Percentiles rank a stretch among this genome's conserved stretches.
Conservation (phyloP, 805 yeast species). For the Saccharomycopsis selenospora region DNA sequence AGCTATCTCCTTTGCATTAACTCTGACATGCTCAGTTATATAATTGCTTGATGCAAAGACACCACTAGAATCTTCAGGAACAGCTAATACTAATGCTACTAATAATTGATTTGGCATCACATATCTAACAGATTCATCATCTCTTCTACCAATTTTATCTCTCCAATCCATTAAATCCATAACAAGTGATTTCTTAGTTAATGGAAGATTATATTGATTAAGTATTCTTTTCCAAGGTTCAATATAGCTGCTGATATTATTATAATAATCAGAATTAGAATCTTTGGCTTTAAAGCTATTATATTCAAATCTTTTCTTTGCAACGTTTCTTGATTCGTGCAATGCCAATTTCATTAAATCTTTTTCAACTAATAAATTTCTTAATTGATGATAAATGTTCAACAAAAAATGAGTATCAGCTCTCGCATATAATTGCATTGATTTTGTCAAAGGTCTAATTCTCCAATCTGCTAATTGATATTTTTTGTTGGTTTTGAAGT, state of each 20-base stretch:
- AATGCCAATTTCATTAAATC: conserved; percentile 56
- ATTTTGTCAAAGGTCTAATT: conserved; percentile 67
- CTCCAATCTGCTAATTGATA: conserved; percentile 98
- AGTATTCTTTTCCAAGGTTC: conserved; percentile 66
- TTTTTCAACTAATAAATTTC: conserved; percentile 48
- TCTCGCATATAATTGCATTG: conserved; percentile 81
- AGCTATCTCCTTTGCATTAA: conserved; percentile 51
- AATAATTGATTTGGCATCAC: conserved; percentile 78
- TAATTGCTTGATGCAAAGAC: conserved; percentile 42
- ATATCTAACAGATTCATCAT: conserved; percentile 79
- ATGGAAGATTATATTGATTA: conserved; percentile 56
- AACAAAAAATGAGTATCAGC: conserved; percentile 92
- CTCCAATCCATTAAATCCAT: conserved; percentile 74
- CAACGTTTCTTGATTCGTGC: conserved; percentile 69
- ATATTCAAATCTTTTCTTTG: conserved; percentile 75
- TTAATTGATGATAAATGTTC: conserved; percentile 69
- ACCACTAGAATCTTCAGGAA: conserved; percentile 53
- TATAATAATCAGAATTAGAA: conserved; percentile 32
- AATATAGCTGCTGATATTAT: conserved; percentile 42
- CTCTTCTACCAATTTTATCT: conserved; percentile 61
- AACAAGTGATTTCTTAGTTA: conserved; percentile 46
- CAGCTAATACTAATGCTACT: conserved; percentile 48
- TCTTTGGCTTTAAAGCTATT: conserved; percentile 50
- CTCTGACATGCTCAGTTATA: conserved; percentile 49
- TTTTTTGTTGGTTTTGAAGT: conserved; percentile 83